Conservation (phyloP, 1,284 basidiomycete genomes). For the Bjerkandera adusta region DNA sequence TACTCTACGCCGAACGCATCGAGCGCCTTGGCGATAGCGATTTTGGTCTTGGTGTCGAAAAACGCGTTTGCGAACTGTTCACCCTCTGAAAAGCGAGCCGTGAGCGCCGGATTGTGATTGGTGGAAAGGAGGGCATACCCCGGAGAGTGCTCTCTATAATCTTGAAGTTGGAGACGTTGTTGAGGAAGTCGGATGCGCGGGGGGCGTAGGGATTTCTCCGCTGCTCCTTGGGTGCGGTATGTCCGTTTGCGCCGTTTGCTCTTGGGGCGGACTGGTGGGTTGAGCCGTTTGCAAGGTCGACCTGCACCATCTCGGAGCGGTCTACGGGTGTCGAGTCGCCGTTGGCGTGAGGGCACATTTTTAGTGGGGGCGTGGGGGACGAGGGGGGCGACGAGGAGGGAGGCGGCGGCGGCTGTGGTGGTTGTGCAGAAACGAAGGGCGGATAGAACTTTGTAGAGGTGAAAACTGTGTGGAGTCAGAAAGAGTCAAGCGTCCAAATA, state of each 20-base stretch:
- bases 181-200: slow-evolving; percentile 87
- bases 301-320: slow-evolving; percentile 63
- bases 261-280: slow-evolving; percentile 18
- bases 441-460: slow-evolving; percentile 2
- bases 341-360: slow-evolving; percentile 71
- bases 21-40: slow-evolving; percentile 96
- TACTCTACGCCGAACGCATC: slow-evolving; percentile 99
- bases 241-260: slow-evolving; percentile 40
- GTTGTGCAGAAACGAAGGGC: slow-evolving; percentile 11
- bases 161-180: slow-evolving; percentile 90
- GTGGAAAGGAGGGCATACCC: slow-evolving; percentile 46
- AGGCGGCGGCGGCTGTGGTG: slow-evolving; percentile 5
- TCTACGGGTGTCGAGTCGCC: slow-evolving; percentile 45
- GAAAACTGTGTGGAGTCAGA: slow-evolving; percentile 16
- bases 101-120: background rate
- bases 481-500: slow-evolving; percentile 1
- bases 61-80: slow-evolving; percentile 99
- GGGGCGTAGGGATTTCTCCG: slow-evolving; percentile 81
- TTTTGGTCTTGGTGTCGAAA: slow-evolving; percentile 99
- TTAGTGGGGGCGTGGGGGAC: slow-evolving; percentile 24
- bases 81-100: slow-evolving; percentile 67
- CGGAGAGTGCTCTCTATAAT: slow-evolving; percentile 97
- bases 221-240: slow-evolving; percentile 36
- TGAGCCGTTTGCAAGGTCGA: slow-evolving; percentile 44
- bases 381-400: slow-evolving; percentile 14